Base-by-base conservation (phyloP, 371 early-diverging fungal genomes). In the Phascolomyces articulosus region DNA sequence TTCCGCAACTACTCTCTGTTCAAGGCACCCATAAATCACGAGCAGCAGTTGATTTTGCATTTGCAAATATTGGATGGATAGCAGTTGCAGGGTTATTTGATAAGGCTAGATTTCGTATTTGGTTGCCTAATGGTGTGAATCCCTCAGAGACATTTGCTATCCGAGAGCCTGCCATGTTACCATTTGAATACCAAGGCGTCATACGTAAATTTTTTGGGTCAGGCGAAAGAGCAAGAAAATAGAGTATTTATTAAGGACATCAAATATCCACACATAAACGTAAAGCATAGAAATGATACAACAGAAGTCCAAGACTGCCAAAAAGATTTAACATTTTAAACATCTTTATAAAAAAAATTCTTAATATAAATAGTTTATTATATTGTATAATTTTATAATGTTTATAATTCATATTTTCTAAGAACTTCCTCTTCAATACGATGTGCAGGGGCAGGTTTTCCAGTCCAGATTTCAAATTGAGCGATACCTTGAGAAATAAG, bases 401-500 rank as follows among this genome's bases (percentile, higher is more conserved):
- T 24, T 51, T n/a, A 77, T 27, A 77, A 48, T 58, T 75, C 78
- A 41, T 82, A 82, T 44, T 71, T 77, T 51, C 70, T 74, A 49
- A 79, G 62, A 0, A 85, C 83, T 67, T 79, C 68, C 15, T 57
- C 70, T 57, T 79, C 78, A 47, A 86, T 85, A 34, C 66, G 69
- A 18, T 74, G 60, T 27, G 63, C 63, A 7, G 89, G 90, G 18
- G 90, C 87, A 28, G 72, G 77, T 23, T 84, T 75, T 34, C 88
- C 84, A 4, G 90, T 89, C 93, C 93, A 93, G 41, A 82, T 82
- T 58, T 85, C 83, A 58, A 91, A 87, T 75, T 98, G 97, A 69
- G 92, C 93, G 53, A 92, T 78, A 15, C 96, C 98, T 74, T 98
- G 97, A 71, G 92, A 93, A 58, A 96, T 84, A 68, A 98, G 78